Evolutionary conservation across 129 eudicot species (phyloP).

Genomic region (Ambrosia artemisiifolia): DNA sequence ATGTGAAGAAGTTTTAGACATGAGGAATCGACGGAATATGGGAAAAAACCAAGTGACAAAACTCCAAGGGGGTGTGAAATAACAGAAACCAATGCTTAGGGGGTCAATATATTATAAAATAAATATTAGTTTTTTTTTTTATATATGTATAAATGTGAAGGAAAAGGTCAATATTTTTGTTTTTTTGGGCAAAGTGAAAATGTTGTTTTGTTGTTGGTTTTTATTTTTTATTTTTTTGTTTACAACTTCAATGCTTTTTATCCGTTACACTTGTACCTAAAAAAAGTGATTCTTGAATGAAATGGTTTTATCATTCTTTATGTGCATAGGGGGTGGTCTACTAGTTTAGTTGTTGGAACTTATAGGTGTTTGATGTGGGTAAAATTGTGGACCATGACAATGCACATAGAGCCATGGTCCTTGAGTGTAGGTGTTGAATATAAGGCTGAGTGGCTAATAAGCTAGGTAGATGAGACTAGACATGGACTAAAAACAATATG

Average conservation of each 20-base stretch:
- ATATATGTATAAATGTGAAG: not conserved
- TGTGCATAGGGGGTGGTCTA: not conserved
- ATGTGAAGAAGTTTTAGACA: not conserved
- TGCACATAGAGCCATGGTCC: conserved; percentile 24
- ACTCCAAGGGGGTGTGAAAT: conserved; percentile 48
- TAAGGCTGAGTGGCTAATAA: not conserved
- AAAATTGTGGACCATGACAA: conserved; percentile 13
- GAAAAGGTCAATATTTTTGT: conserved; percentile 33
- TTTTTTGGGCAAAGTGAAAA: conserved; percentile 32
- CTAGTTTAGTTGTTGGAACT: conserved; percentile 11
- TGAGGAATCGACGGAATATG: conserved; percentile 40
- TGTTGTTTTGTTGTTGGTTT: conserved; percentile 30
- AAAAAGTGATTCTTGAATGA: not conserved
- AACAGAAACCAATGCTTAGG: conserved; percentile 36
- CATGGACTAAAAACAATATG: not conserved
- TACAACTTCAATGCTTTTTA: conserved; percentile 14
- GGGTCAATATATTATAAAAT: conserved; percentile 16
- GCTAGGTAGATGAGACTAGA: not conserved
- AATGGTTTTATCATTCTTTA: not conserved
- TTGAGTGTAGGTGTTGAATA: conserved; percentile 22
- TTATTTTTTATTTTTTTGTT: conserved; percentile 1
- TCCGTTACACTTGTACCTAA: conserved; percentile 6
- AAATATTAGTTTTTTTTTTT: not conserved
- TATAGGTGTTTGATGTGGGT: conserved; percentile 12
- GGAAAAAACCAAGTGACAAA: conserved; percentile 51